Evolutionary conservation across 208 protist species (phyloP).

Genomic region (Phytomonas francai): DNA sequence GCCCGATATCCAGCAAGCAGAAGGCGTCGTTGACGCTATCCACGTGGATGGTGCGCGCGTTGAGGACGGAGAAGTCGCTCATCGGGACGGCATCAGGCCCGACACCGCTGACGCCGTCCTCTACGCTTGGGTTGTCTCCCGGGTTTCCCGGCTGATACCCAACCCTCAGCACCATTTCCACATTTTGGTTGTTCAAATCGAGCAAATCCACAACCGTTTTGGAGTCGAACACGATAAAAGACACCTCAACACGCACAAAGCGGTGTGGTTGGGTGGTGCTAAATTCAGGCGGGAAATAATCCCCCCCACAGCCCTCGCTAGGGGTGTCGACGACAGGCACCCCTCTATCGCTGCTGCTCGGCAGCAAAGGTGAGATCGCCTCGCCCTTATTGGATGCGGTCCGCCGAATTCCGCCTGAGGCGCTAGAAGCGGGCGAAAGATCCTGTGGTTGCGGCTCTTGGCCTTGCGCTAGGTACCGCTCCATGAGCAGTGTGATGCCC

Average conservation of each 20-base stretch:
- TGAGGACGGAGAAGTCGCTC: conserved; percentile 56
- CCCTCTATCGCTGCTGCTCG: no score
- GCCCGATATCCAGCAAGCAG: conserved; percentile 67
- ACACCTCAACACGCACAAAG: conserved; percentile 65
- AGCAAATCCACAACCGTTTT: conserved; percentile 66
- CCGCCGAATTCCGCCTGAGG: no score
- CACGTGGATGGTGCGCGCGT: conserved; percentile 39
- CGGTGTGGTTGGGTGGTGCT: conserved; percentile 21
- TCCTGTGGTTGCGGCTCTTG: no score
- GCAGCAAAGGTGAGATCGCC: no score
- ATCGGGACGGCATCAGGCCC: conserved; percentile 9
- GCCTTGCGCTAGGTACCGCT: conserved; percentile 29
- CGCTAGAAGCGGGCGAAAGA: no score
- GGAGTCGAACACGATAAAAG: conserved; percentile 74
- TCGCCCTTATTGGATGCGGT: no score
- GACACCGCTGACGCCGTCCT: not conserved
- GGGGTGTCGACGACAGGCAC: no score
- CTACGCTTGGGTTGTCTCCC: not conserved
- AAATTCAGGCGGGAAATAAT: no score
- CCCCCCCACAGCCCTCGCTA: no score
- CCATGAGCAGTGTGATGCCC: conserved; percentile 59
- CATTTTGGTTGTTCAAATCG: conserved; percentile 63
- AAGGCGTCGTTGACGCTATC: conserved; percentile 72
- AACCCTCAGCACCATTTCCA: conserved; percentile 62
- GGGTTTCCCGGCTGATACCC: not conserved